Base-by-base conservation (phyloP, 164 flowering plant species). In the Echeveria elegans region DNA sequence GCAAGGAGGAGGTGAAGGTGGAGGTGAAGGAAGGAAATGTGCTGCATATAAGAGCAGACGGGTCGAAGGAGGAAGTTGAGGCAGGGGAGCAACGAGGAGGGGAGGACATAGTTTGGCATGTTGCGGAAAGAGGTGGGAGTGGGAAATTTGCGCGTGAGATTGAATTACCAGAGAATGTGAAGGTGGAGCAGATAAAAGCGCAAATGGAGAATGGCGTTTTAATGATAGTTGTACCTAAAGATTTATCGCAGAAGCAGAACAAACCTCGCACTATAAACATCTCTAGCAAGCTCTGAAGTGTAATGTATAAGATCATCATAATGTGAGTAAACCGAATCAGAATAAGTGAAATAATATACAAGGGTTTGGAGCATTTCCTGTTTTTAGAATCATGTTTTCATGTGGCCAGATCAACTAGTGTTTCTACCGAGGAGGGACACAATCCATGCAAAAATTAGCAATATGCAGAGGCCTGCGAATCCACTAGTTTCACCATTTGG, bases 101-200 rank as follows among this genome's bases (percentile, higher is more conserved):
- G 30, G 32, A 58, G 6, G 29, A 58, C 14, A 8, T 58, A 5
- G 29, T 58, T 23, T 58, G 62, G 62, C 62, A 58, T 10, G 31
- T 58, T 5, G 62, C 30, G 29, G 62, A 29, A 26, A 58, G 62
- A 58, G 62, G 31, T 11, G 32, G 31, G 37, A 29, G 62, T 8
- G 18, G 32, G 18, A 15, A 26, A 34, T 34, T 34, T 34, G 37
- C 37, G 37, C 37, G 37, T 3, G 37, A 34, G 37, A 34, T 34
- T 24, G 62, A 58, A 18, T 16, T 58, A 15, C 29, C 62, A 12
- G 62, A 24, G 18, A 58, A 58, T 58, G 62, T 58, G 62, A 58
- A 58, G 30, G 62, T 58, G 62, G 62, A 58, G 32, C 31, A 58
- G 32, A 58, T 58, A 24, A 58, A 58, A 58, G 62, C 62, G 29